These are phyloP conservation scores for Epichloe hybrida DNA, from an alignment of 2,329 filamentous ascomycete genomes.

Conservation along the genomic window DNA sequence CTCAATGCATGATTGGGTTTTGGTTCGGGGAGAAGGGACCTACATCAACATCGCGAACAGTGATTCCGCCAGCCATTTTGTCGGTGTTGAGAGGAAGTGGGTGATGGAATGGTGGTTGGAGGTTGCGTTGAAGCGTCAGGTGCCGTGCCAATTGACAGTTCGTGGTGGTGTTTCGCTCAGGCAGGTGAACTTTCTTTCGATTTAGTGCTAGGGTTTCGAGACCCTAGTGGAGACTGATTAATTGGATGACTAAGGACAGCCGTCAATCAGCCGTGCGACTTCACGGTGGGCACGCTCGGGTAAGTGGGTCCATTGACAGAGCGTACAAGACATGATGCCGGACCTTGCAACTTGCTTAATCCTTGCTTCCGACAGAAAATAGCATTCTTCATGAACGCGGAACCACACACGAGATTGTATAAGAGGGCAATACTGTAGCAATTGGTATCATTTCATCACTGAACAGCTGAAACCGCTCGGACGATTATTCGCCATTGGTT, in stretches of 20 bases:
- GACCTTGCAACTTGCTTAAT: no score
- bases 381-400: no score
- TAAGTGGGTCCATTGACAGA: neutral
- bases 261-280: neutral
- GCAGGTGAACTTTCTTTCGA: constrained; percentile 13
- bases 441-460: neutral
- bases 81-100: constrained; percentile 32
- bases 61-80: constrained; percentile 69
- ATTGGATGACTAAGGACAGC: constrained; percentile 12
- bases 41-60: constrained; percentile 78
- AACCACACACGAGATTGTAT: no score
- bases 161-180: neutral
- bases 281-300: neutral
- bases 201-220: constrained; percentile 17
- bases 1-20: neutral
- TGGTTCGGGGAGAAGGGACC: constrained; percentile 31
- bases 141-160: constrained; percentile 8
- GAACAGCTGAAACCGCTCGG: neutral
- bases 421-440: no score
- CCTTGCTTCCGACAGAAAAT: neutral
- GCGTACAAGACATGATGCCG: no score
- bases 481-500: neutral
- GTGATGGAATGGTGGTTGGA: constrained; percentile 9
- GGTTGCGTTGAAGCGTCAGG: constrained; percentile 19
- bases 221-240: constrained; percentile 14